Base-by-base conservation (phyloP, 495 filamentous ascomycete genomes). In the Penicillium waksmanii region DNA sequence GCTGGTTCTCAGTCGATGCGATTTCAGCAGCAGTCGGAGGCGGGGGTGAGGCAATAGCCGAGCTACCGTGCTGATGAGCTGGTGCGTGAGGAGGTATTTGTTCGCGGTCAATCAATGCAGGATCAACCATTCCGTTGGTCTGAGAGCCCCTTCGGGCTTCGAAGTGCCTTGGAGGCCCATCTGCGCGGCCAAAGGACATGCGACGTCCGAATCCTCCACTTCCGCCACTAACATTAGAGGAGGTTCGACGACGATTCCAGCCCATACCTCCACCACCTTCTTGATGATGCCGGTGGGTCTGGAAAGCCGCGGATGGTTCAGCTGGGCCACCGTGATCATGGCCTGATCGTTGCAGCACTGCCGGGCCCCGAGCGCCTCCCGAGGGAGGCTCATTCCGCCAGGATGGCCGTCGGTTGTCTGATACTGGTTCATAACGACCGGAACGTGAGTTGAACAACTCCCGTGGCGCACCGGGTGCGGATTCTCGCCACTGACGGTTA, bases 401-500 rank as follows among this genome's bases (percentile, higher is more conserved):
- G n/a, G 87, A 83, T 21, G 84, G 84, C 60, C 91, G 84, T 40
- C 91, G 88, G 23, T 77, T 81, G 56, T 96, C 90, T 43, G 83
- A 78, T 7, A 92, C 96, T 5, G 96, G 93, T 66, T 99, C 95
- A 65, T 96, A 96, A 43, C 92, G 88, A 21, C 96, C 95, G 47
- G 92, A 97, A 40, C 96, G 88, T 10, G 95, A 96, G 71, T 98
- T 97, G 72, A 85, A 99, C 0, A 99, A 82, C 69, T 97, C 92
- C 58, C 89, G 81, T 56, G 85, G 85, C 31, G 77, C 77, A 19
- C 78, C 83, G 10, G 84, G 79, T 43, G 87, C 80, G 15, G 81
- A 78, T 43, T 96, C 93, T 64, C 89, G 84, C 88, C 90, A 96
- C 19, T 86, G 84, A 56, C 96, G 85, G 68, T 90, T 96, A 68